A percentile compares a stretch with the other conserved stretches of the same genome.
Conservation (phyloP, 1,284 basidiomycete species). For the Microbotryomycetes sp. region DNA sequence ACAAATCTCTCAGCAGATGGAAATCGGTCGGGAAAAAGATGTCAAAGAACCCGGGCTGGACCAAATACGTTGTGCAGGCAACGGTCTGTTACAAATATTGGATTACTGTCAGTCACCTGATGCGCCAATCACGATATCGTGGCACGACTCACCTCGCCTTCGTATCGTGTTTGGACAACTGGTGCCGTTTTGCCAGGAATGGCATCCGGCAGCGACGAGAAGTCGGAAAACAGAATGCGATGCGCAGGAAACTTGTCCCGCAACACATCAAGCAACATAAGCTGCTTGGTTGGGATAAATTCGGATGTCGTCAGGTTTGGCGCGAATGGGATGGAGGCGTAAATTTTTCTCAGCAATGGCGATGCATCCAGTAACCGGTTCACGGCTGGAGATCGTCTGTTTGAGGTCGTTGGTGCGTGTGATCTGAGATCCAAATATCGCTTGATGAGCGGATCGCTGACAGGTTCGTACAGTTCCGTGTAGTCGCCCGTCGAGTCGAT, state of each 20-base stretch:
- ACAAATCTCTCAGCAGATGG: conserved; percentile 73
- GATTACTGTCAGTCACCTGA: background rate
- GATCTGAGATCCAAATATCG: conserved; percentile 51
- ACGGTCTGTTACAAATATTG: conserved; percentile 49
- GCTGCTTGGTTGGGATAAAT: conserved; percentile 87
- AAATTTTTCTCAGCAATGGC: conserved; percentile 55
- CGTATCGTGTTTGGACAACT: conserved; percentile 90
- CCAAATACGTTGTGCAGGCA: conserved; percentile 82
- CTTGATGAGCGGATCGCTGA: conserved; percentile 74
- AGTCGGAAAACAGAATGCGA: conserved; percentile 86
- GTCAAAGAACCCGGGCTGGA: conserved; percentile 94
- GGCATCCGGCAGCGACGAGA: conserved; percentile 77
- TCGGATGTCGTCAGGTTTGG: conserved; percentile 86
- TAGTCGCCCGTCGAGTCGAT: conserved; percentile 81
- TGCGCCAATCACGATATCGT: background rate
- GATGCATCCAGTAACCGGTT: conserved; percentile 39
- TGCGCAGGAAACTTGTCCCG: conserved; percentile 81
- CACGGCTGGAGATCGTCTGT: conserved; percentile 47
- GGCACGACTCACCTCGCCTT: conserved; percentile 55
- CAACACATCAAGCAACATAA: conserved; percentile 77
- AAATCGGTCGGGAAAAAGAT: conserved; percentile 99
- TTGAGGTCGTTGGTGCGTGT: conserved; percentile 59
- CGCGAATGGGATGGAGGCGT: conserved; percentile 69
- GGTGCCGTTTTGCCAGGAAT: conserved; percentile 80
- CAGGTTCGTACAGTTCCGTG: conserved; percentile 71